Evolutionary conservation across 805 yeast species (phyloP).

Genomic region (Yamadazyma sp.): DNA sequence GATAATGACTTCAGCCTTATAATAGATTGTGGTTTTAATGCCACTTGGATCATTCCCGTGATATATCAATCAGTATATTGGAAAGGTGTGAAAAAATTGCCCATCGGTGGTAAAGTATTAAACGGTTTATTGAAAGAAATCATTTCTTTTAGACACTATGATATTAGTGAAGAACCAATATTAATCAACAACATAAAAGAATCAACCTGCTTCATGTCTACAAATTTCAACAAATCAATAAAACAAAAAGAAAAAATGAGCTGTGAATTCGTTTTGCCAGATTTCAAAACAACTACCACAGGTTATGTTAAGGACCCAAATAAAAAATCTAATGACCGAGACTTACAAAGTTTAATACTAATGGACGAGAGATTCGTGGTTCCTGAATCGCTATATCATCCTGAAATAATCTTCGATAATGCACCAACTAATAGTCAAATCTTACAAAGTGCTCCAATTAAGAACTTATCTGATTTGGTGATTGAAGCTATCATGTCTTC

Average conservation of each 20-base stretch:
- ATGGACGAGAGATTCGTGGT: constrained; percentile 83
- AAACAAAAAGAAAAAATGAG: constrained; percentile 33
- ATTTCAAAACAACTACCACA: constrained; percentile 71
- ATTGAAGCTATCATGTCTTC: constrained; percentile 64
- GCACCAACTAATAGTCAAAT: constrained; percentile 25
- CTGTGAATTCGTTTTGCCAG: constrained; percentile 81
- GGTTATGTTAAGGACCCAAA: constrained; percentile 55
- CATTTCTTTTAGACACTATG: constrained; percentile 86
- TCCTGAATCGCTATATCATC: constrained; percentile 86
- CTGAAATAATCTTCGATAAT: constrained; percentile 55
- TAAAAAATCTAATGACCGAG: constrained; percentile 34
- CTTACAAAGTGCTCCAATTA: constrained; percentile 50
- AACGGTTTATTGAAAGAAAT: constrained; percentile 82
- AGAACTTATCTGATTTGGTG: constrained; percentile 73
- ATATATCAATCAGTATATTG: constrained; percentile 73
- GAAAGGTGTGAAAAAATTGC: constrained; percentile 73
- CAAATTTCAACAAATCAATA: constrained; percentile 50
- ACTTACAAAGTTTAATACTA: constrained; percentile 57
- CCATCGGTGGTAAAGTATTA: constrained; percentile 82
- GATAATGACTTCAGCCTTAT: constrained; percentile 67
- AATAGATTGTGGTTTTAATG: constrained; percentile 83
- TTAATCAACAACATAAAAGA: constrained; percentile 86
- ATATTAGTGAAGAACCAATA: constrained; percentile 86
- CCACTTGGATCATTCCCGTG: constrained; percentile 85
- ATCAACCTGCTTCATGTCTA: constrained; percentile 64